A percentile compares a stretch with the other conserved stretches of the same genome.
phyloP scores from a whole-genome alignment of 1,284 basidiomycete genomes.

The Microbotryomycetes sp. region DNA sequence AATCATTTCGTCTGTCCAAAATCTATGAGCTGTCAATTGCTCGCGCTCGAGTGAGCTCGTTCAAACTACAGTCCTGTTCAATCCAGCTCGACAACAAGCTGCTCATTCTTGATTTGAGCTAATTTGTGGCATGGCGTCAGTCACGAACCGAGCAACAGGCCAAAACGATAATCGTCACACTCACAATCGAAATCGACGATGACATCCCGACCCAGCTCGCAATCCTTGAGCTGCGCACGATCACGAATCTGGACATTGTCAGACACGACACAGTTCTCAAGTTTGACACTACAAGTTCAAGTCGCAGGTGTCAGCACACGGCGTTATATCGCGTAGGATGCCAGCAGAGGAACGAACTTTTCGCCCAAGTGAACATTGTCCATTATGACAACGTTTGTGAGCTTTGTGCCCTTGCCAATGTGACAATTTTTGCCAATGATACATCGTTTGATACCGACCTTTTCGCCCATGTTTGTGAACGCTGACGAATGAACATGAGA shows the following conservation, averaged over 20 bases:
- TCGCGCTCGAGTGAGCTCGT: not conserved
- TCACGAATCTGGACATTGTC: conserved; percentile 71
- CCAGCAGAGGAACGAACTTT: conserved; percentile 50
- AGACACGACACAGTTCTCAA: conserved; percentile 84
- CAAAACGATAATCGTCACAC: conserved; percentile 27
- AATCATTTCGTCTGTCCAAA: no score
- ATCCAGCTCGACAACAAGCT: conserved; percentile 27
- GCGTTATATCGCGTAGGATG: conserved; percentile 4
- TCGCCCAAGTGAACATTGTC: conserved; percentile 85
- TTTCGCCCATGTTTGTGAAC: conserved; percentile 74
- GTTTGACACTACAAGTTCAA: conserved; percentile 58
- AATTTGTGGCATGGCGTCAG: no score
- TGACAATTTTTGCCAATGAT: conserved; percentile 81
- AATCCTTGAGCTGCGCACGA: conserved; percentile 70
- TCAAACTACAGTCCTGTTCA: not conserved
- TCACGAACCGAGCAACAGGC: not conserved
- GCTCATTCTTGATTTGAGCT: conserved; percentile 32
- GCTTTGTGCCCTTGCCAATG: conserved; percentile 78
- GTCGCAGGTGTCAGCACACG: not conserved
- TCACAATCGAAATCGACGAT: conserved; percentile 67
- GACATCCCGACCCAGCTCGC: conserved; percentile 82
- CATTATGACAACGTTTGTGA: conserved; percentile 78
- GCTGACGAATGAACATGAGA: conserved; percentile 62
- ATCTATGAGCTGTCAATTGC: no score
- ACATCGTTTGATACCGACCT: conserved; percentile 76